phyloP scores from a whole-genome alignment of 2,329 filamentous ascomycete species.

The Monilinia fructigena region DNA sequence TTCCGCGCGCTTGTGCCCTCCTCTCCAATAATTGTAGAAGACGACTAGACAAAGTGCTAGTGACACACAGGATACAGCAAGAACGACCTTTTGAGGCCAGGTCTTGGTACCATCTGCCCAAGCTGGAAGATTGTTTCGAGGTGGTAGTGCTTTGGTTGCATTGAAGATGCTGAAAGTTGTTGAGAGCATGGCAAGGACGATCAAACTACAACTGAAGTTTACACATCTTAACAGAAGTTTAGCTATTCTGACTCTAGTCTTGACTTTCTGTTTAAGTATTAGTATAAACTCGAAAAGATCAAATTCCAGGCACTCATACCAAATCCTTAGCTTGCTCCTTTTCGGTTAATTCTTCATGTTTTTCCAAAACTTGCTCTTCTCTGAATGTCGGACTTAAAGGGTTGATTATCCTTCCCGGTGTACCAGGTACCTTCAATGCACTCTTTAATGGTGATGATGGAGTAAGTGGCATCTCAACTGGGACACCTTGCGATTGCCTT shows the following conservation, averaged over 20 bases:
- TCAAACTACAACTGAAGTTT: slow-evolving; percentile 95
- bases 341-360: slow-evolving; percentile 76
- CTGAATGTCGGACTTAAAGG: slow-evolving; percentile 87
- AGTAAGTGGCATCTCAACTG: slow-evolving; percentile 60
- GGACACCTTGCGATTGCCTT: slow-evolving; percentile 45
- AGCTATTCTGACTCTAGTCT: slow-evolving; percentile 84
- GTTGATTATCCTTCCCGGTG: slow-evolving; percentile 71
- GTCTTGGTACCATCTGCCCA: slow-evolving; percentile 78
- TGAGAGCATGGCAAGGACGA: slow-evolving; percentile 86
- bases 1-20: slow-evolving; percentile 84
- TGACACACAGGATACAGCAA: slow-evolving; percentile 77
- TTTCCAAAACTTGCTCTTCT: slow-evolving; percentile 84
- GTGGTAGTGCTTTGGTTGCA: slow-evolving; percentile 70
- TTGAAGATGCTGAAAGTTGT: slow-evolving; percentile 93
- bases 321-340: slow-evolving; percentile 84
- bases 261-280: slow-evolving; percentile 69
- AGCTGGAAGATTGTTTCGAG: slow-evolving; percentile 76
- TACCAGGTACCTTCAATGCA: slow-evolving; percentile 83
- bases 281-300: slow-evolving; percentile 40
- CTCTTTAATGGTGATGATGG: slow-evolving; percentile 84
- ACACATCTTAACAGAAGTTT: slow-evolving; percentile 94
- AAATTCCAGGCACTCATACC: slow-evolving; percentile 43
- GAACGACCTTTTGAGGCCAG: slow-evolving; percentile 87
- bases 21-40: slow-evolving; percentile 82
- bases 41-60: slow-evolving; percentile 75